Conservation (phyloP, 2,329 filamentous ascomycete genomes). For the Scedosporium boydii region DNA sequence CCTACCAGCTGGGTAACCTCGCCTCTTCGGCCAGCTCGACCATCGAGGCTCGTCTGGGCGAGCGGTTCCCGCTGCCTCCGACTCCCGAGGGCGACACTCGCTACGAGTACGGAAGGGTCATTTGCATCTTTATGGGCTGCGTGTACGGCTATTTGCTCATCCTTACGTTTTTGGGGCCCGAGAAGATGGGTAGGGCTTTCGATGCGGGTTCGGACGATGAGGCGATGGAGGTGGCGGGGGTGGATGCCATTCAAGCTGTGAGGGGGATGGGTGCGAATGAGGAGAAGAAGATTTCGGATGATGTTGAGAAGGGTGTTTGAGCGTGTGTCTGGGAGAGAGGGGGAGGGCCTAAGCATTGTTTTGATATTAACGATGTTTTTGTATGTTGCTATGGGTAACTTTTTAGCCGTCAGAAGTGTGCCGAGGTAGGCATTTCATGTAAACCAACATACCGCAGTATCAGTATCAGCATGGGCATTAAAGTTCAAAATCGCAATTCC, state of each 20-base stretch:
- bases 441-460: too few species aligned
- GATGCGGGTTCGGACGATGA: constrained; percentile 40
- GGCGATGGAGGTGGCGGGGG: constrained; percentile 34
- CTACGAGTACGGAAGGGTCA: constrained; percentile 73
- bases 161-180: constrained; percentile 53
- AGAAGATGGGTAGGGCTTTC: constrained; percentile 41
- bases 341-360: too few species aligned
- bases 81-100: constrained; percentile 37
- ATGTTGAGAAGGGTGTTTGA: not conserved
- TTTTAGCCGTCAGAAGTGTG: too few species aligned
- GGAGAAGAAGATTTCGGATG: not conserved
- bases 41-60: constrained; percentile 67
- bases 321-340: too few species aligned
- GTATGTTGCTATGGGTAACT: too few species aligned
- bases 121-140: constrained; percentile 85
- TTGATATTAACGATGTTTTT: too few species aligned
- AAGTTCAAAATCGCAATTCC: too few species aligned
- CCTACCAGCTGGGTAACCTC: constrained; percentile 71
- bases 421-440: too few species aligned
- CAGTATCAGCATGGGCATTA: too few species aligned
- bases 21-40: constrained; percentile 60
- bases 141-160: constrained; percentile 58
- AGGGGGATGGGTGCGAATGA: not conserved
- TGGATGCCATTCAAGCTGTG: constrained; percentile 17
- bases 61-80: constrained; percentile 60